Evolutionary conservation across 352 stramenopile species (phyloP), one percentile per base, ranked within the genome.

Genomic region (Phytophthora lateralis): DNA sequence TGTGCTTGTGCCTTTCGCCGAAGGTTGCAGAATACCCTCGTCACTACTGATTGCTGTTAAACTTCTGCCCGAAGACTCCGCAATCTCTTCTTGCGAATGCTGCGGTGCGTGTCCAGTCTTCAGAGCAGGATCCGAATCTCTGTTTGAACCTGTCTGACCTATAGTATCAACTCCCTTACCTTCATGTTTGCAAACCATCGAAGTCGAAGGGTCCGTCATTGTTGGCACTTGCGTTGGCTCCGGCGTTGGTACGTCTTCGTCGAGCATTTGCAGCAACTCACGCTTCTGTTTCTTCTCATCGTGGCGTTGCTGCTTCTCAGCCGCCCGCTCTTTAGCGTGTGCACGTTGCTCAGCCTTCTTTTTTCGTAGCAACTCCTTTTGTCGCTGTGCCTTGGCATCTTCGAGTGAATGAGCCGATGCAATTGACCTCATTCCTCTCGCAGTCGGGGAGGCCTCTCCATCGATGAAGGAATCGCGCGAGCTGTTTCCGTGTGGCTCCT

Each of bases 331-430:
- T 34, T 76, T 80, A 18, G 75, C 77, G 12, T 84, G 69, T 1
- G 73, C 75, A 11, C 78, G 70, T 45, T 75, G 65, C 37, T 87
- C 75, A 4, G 65, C 66, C 32, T 81, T 81, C 41, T 88, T 88
- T 65, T 82, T 82, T 3, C 55, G 50, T 2, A 88, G 48, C 15
- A 76, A 54, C 15, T 88, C 75, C 54, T 78, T 79, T 39, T 84
- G 77, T 8, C 65, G 63, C 42, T 73, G 66, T 3, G 66, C 58
- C 35, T 63, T 69, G 52, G 53, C 55, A 43, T 39, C 54, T 62
- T 73, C 67, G 15, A 72, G 26, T 10, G 60, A 50, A 12, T 37
- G 8, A 6, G 50, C 12, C 10, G 55, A 67, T 21, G n/a, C 32
- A 26, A 32, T 60, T n/a, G 52, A 30, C 32, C 45, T 60, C 46